phyloP scores from a whole-genome alignment of 768 basidiomycete genomes.

The Boletus rex-veris region DNA sequence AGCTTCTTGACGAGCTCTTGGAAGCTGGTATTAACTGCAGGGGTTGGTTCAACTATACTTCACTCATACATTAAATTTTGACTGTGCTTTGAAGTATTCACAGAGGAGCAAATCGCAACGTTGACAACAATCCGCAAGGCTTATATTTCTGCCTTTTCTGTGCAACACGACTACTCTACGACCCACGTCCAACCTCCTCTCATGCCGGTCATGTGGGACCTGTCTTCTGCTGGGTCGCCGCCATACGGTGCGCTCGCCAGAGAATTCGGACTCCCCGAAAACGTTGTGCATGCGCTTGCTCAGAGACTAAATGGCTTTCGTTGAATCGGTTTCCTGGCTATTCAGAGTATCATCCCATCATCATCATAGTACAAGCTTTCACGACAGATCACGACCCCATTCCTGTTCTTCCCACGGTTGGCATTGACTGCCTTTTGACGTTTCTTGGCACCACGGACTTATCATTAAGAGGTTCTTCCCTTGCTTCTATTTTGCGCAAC shows the following conservation, averaged over 20 bases:
- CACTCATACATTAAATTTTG: not conserved
- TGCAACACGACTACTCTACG: slow-evolving; percentile 3
- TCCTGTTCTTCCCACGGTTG: slow-evolving; percentile 5
- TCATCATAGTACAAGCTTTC: slow-evolving; percentile 5
- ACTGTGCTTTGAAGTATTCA: slow-evolving; percentile 48
- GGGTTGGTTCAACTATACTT: slow-evolving; percentile 50
- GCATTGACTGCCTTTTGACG: slow-evolving; percentile 28
- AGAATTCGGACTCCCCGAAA: slow-evolving; percentile 72
- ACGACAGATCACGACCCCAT: slow-evolving; percentile 19
- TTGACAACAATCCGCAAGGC: slow-evolving; percentile 44
- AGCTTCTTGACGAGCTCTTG: slow-evolving; percentile 45
- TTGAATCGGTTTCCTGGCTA: slow-evolving; percentile 8
- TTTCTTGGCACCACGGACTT: slow-evolving; percentile 28
- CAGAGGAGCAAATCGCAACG: slow-evolving; percentile 52
- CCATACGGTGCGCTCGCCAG: slow-evolving; percentile 56
- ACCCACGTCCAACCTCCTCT: slow-evolving; percentile 9
- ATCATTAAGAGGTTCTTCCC: slow-evolving; percentile 1
- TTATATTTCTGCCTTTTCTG: slow-evolving; percentile 20
- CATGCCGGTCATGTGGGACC: slow-evolving; percentile 23
- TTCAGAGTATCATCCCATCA: not conserved
- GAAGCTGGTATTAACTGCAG: slow-evolving; percentile 51
- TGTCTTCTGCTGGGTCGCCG: slow-evolving; percentile 4
- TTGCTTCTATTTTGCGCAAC: slow-evolving; percentile 18
- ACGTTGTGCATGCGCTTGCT: slow-evolving; percentile 63
- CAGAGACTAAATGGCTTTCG: slow-evolving; percentile 44